Percentiles rank a stretch among this genome's conserved stretches.
phyloP scores from a whole-genome alignment of 2,329 filamentous ascomycete species.

The Aspergillus costaricaensis region DNA sequence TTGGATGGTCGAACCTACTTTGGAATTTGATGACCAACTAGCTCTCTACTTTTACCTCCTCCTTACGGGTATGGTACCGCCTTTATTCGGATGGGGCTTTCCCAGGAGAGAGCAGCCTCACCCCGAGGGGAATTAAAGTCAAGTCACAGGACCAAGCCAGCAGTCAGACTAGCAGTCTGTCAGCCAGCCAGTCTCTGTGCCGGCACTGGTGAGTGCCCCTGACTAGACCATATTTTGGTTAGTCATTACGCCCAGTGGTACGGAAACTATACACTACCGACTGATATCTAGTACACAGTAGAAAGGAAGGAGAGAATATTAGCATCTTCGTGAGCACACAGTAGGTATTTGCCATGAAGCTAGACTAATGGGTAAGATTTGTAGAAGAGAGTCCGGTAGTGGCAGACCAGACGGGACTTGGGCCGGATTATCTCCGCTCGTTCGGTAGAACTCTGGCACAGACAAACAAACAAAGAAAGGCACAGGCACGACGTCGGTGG shows the following conservation, averaged over 20 bases:
- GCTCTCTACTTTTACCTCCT: background rate
- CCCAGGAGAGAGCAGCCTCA: background rate
- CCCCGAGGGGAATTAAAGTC: background rate
- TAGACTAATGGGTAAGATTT: too few relatives aligned
- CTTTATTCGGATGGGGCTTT: background rate
- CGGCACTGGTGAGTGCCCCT: constrained; percentile 15
- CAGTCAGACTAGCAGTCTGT: background rate
- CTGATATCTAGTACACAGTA: background rate
- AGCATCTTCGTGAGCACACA: too few relatives aligned
- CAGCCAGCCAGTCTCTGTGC: background rate
- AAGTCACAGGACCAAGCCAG: background rate
- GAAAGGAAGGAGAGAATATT: too few relatives aligned
- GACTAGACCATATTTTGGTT: constrained; percentile 12
- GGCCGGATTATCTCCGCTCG: constrained; percentile 1
- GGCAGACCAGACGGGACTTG: background rate
- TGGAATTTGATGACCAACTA: too few relatives aligned
- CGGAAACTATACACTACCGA: background rate
- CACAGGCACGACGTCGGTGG: background rate
- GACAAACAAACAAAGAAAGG: background rate
- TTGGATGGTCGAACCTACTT: constrained; percentile 4
- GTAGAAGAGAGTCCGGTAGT: background rate
- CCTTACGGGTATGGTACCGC: background rate
- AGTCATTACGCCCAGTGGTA: background rate
- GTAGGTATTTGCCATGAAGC: too few relatives aligned
- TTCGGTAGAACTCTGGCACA: background rate